Conservation (phyloP, 192 early-diverging fungal genomes). For the Backusella psychrophila region DNA sequence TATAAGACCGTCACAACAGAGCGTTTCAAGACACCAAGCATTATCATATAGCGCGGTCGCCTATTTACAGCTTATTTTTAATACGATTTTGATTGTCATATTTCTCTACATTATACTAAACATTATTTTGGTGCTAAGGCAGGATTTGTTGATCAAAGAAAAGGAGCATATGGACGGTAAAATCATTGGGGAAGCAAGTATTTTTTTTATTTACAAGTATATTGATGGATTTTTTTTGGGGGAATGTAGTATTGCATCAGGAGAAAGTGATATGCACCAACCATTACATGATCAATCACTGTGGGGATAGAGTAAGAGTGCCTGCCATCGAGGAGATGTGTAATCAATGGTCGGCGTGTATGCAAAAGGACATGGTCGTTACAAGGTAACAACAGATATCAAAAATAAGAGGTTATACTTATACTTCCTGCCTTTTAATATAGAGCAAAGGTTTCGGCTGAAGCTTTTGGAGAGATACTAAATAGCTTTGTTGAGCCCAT, state of each 20-base stretch:
- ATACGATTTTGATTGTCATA: slow-evolving; percentile 56
- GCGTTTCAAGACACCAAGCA: not conserved
- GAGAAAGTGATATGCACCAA: slow-evolving; percentile 62
- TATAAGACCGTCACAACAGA: not conserved
- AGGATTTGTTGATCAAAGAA: slow-evolving; percentile 69
- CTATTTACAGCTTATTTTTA: slow-evolving; percentile 75
- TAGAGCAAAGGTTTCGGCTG: slow-evolving; percentile 73
- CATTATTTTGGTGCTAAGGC: slow-evolving; percentile 67
- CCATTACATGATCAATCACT: slow-evolving; percentile 59
- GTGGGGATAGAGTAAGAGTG: slow-evolving; percentile 48
- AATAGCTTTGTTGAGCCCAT: slow-evolving; percentile 83
- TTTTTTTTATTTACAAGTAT: not conserved
- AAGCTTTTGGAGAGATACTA: slow-evolving; percentile 79
- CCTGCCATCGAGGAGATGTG: slow-evolving; percentile 62
- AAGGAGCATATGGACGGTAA: slow-evolving; percentile 55
- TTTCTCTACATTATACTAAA: slow-evolving; percentile 63
- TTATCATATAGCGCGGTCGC: slow-evolving; percentile 4
- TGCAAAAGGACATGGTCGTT: slow-evolving; percentile 13
- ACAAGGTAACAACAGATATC: not conserved
- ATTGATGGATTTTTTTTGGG: not conserved
- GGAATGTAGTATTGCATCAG: slow-evolving; percentile 47
- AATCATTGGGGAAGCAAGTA: not conserved
- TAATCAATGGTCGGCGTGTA: slow-evolving; percentile 43
- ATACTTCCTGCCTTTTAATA: not conserved
- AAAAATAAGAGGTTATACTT: not conserved